phyloP scores from a whole-genome alignment of 2,329 filamentous ascomycete genomes.

The Cladorrhinum sp. region DNA sequence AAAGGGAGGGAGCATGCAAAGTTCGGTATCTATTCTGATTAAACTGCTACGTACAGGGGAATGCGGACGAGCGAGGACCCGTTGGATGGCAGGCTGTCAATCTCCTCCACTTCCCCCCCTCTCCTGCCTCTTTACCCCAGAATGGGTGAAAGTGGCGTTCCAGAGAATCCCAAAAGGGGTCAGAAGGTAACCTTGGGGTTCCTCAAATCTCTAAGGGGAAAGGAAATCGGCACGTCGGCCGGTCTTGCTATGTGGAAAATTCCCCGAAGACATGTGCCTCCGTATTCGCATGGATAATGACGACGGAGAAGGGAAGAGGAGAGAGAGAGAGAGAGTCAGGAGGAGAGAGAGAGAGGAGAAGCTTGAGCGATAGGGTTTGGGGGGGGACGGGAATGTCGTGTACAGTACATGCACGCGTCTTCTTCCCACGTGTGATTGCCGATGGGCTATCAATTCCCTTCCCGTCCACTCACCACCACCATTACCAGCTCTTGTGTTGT shows the following conservation, averaged over 20 bases:
- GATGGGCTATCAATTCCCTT: not conserved
- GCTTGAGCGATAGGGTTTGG: not conserved
- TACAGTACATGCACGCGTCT: not conserved
- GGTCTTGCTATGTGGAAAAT: not conserved
- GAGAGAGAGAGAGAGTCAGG: not conserved
- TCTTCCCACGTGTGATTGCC: not conserved
- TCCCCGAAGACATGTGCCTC: not conserved
- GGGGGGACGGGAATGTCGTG: not conserved
- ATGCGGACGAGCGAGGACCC: not conserved
- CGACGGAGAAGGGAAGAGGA: not conserved
- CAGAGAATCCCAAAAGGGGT: not conserved
- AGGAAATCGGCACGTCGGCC: not conserved
- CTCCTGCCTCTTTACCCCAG: not conserved
- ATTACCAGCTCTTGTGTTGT: not conserved
- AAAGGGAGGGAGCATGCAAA: not conserved
- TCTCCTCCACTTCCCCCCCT: not conserved
- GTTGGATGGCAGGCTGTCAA: not conserved
- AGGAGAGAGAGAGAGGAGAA: not conserved
- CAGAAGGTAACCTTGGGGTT: not conserved
- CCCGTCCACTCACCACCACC: not conserved
- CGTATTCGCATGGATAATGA: not conserved
- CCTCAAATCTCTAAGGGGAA: not conserved
- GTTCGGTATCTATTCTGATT: slow-evolving; percentile 6
- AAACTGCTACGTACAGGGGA: slow-evolving; percentile 9
- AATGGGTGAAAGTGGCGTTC: not conserved